A percentile compares a stretch with the other conserved stretches of the same genome.
Evolutionary conservation across 441 rosid species (phyloP).

Genomic region (Manihot esculenta): DNA sequence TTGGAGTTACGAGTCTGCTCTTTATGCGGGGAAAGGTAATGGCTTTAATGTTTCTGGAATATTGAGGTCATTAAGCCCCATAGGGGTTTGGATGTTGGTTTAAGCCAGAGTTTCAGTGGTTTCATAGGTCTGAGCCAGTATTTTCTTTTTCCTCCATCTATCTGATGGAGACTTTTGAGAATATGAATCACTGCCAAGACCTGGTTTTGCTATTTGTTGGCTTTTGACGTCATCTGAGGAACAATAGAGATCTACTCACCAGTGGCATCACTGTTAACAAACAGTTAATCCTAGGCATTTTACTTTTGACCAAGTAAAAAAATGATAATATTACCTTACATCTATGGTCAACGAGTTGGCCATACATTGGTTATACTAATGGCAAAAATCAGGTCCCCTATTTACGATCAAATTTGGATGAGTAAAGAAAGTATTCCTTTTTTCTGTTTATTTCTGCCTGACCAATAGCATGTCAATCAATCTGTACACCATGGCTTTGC

Average conservation of each 20-base stretch:
- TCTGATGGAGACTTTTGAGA: background rate
- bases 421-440: background rate
- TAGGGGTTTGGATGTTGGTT: background rate
- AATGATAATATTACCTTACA: too few species aligned
- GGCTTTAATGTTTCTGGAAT: slow-evolving; percentile 1
- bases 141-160: background rate
- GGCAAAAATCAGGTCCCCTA: background rate
- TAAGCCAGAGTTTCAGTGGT: background rate
- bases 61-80: background rate
- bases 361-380: background rate
- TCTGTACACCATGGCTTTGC: background rate
- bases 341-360: background rate
- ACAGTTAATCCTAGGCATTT: background rate
- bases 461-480: background rate
- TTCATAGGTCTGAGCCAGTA: background rate
- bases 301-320: background rate
- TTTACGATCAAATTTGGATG: background rate
- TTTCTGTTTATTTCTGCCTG: background rate
- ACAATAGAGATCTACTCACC: background rate
- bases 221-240: background rate
- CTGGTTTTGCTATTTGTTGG: background rate
- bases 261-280: background rate
- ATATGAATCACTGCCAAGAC: background rate
- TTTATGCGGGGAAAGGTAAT: background rate
- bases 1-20: background rate